Percentiles rank a stretch among this genome's conserved stretches.
These are phyloP conservation scores for Ustilago xerochloae DNA, from an alignment of 1,284 basidiomycete species.

Conservation along the genomic window DNA sequence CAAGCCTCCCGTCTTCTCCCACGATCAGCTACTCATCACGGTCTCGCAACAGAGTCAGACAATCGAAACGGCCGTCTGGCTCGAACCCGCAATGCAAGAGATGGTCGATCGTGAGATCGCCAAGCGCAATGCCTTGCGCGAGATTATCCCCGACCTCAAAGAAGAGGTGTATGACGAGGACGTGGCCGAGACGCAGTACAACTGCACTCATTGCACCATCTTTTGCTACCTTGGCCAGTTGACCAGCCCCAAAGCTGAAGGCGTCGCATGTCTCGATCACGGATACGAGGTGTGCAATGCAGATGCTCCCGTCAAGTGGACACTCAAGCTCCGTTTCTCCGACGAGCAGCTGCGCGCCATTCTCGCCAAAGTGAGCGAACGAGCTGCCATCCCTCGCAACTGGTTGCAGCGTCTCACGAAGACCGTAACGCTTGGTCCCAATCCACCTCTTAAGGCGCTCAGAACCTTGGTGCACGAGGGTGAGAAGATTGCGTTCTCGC, in stretches of 20 bases:
- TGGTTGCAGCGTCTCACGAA: slow-evolving; percentile 81
- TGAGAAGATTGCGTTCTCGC: slow-evolving; percentile 80
- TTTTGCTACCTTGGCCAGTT: slow-evolving; percentile 97
- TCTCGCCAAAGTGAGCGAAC: slow-evolving; percentile 70
- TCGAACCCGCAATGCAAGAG: slow-evolving; percentile 78
- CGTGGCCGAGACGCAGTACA: slow-evolving; percentile 89
- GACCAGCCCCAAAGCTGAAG: slow-evolving; percentile 71
- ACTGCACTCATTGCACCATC: slow-evolving; percentile 90
- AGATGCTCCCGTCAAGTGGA: slow-evolving; percentile 72
- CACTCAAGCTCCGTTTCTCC: slow-evolving; percentile 82
- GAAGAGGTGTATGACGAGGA: slow-evolving; percentile 84
- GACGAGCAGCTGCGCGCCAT: slow-evolving; percentile 76
- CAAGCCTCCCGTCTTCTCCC: slow-evolving; percentile 96
- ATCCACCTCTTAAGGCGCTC: slow-evolving; percentile 80
- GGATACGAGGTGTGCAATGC: slow-evolving; percentile 81
- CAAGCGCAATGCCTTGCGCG: slow-evolving; percentile 73
- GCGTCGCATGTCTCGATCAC: slow-evolving; percentile 89
- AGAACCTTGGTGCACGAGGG: slow-evolving; percentile 84
- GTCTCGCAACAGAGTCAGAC: slow-evolving; percentile 91
- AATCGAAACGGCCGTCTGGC: slow-evolving; percentile 92
- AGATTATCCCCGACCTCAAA: slow-evolving; percentile 72
- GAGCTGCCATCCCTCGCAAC: slow-evolving; percentile 78
- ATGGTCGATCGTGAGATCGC: slow-evolving; percentile 88
- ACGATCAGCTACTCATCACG: slow-evolving; percentile 94
- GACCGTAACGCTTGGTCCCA: slow-evolving; percentile 73